A percentile compares a stretch with the other conserved stretches of the same genome.
Evolutionary conservation across 1,284 basidiomycete genomes (phyloP).

Genomic region (Xerocomus nothofagi): DNA sequence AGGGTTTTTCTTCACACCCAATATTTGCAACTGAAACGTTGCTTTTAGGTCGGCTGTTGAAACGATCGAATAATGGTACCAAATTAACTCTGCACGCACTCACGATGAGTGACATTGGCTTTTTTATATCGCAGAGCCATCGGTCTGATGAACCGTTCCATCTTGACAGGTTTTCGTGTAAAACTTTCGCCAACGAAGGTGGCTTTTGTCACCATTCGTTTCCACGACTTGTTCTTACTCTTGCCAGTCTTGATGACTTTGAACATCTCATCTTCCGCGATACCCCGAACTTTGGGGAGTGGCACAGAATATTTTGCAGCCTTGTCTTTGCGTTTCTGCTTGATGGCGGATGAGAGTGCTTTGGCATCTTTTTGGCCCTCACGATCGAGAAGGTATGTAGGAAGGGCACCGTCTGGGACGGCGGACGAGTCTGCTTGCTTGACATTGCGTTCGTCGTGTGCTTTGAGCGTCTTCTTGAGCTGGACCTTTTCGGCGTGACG

Average conservation of each 20-base stretch:
- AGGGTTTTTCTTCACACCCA: conserved; percentile 99
- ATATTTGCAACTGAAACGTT: conserved; percentile 97
- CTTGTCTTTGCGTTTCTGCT: conserved; percentile 99
- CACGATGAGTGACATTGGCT: conserved; percentile 98
- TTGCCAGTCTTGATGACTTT: conserved; percentile 99
- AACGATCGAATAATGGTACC: conserved; percentile 7
- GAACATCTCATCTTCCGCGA: conserved; percentile 99
- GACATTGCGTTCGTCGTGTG: conserved; percentile 97
- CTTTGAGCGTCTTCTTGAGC: conserved; percentile 98
- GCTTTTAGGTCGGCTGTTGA: conserved; percentile 89
- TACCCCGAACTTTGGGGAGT: conserved; percentile 94
- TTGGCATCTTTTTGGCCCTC: conserved; percentile 98
- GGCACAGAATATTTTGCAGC: conserved; percentile 98
- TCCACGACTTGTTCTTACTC: conserved; percentile 97
- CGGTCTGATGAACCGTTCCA: conserved; percentile 97
- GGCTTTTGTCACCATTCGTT: conserved; percentile 99
- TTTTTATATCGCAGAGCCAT: conserved; percentile 98
- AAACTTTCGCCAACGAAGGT: conserved; percentile 99
- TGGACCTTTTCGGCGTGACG: conserved; percentile 97
- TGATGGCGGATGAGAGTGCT: conserved; percentile 95
- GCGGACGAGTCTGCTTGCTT: conserved; percentile 87
- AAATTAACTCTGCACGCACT: conserved; percentile 36
- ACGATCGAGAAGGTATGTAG: conserved; percentile 94
- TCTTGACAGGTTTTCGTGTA: conserved; percentile 98
- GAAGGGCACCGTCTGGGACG: conserved; percentile 86